Evolutionary conservation across 176 grass and related monocot genomes (phyloP), one percentile per base, ranked within the genome.

Genomic region (Musa beccarii): DNA sequence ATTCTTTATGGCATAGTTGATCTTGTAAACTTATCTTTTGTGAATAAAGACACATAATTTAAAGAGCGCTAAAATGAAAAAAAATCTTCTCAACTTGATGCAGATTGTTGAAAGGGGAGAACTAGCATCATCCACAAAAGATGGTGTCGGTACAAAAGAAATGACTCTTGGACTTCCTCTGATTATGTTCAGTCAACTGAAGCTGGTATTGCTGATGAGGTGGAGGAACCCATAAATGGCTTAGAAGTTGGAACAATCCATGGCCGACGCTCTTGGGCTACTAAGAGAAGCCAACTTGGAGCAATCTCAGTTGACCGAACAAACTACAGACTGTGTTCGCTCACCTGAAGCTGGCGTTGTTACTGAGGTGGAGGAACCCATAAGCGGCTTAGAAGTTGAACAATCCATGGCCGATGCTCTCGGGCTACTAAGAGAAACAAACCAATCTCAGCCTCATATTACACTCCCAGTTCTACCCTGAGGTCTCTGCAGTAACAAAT

Each of bases 91-190:
- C 24, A 75, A 85, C 50, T 87, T 75, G 68, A 59, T 83, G 78
- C 80, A 98, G 94, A 89, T 98, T 91, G 77, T 85, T 2, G 86
- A 91, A 80, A 93, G 81, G 70, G 90, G 85, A 79, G 87, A 97
- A 79, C 52, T 85, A 20, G 75, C 86, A 56, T 81, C 90, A 79
- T 55, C 68, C 72, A 81, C 87, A 54, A 76, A 81, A n/a, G 80
- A 89, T 78, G 83, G 79, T 83, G 82, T 83, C 79, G 63, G 86
- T 77, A 78, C 76, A 53, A 82, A 84, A 59, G 83, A 79, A 69
- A 65, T 24, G 62, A 65, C 22, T 65, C 29, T 3, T 29, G 28
- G 28, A 29, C 28, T 29, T 29, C 2, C 2, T 29, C 29, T 29
- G 29, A 29, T 25, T 74, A 24, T 49, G 21, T 67, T 61, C 68